Percentiles rank a stretch among this genome's conserved stretches.
phyloP scores from a whole-genome alignment of 2,329 filamentous ascomycete species.

The Monosporascus sp. region DNA sequence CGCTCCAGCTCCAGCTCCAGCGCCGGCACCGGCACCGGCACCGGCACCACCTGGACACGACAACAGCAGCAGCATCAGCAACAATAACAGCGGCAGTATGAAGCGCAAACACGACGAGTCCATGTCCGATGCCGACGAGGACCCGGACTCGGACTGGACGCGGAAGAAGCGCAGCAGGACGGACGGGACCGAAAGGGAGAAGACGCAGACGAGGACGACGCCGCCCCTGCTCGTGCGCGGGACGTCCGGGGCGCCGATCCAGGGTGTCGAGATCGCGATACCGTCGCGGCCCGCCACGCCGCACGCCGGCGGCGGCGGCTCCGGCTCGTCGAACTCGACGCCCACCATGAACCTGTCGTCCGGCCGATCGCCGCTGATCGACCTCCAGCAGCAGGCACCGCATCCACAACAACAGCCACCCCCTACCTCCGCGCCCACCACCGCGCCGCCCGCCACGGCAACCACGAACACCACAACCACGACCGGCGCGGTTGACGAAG shows the following conservation, averaged over 20 bases:
- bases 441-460: not conserved
- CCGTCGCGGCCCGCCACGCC: slow-evolving; percentile 61
- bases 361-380: slow-evolving; percentile 33
- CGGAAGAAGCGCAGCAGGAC: slow-evolving; percentile 43
- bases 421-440: slow-evolving; percentile 1
- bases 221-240: slow-evolving; percentile 41
- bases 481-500: slow-evolving; percentile 52
- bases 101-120: slow-evolving; percentile 25
- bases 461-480: slow-evolving; percentile 1
- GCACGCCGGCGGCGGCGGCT: slow-evolving; percentile 33
- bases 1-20: too few species aligned
- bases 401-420: slow-evolving; percentile 10
- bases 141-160: slow-evolving; percentile 20
- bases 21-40: slow-evolving; percentile 14
- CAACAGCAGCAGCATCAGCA: slow-evolving; percentile 5
- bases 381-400: slow-evolving; percentile 11
- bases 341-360: slow-evolving; percentile 33
- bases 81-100: slow-evolving; percentile 10
- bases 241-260: slow-evolving; percentile 46
- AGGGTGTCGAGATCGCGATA: slow-evolving; percentile 57
- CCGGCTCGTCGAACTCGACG: slow-evolving; percentile 39
- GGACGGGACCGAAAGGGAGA: slow-evolving; percentile 24
- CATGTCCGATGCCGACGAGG: slow-evolving; percentile 28
- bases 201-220: slow-evolving; percentile 21
- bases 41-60: not conserved